Base-by-base conservation (phyloP, 148 eudicot genomes). In the Spergularia bocconei region DNA sequence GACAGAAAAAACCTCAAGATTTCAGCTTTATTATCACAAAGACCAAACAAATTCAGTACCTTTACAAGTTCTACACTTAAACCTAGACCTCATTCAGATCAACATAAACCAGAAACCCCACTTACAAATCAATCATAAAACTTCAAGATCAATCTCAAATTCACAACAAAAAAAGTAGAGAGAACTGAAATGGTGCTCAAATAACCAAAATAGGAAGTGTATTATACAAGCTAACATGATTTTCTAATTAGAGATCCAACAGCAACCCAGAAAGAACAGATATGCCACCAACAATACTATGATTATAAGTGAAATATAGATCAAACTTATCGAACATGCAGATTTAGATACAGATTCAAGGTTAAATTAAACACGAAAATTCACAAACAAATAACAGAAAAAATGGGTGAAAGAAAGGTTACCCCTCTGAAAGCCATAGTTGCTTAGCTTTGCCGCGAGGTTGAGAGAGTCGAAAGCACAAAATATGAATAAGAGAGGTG, bases 361-460 rank as follows among this genome's bases (percentile, higher is more conserved):
- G 5, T 51, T 17, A 59, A 4, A 23, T 38, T 13, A 4, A 20
- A 29, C 2, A 13, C 1, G 6, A 44, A n/a, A 67, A 50, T 57
- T 13, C 39, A 73, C n/a, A 16, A 0, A 33, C 15, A 39, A 7
- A 69, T 4, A 0, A 44, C 4, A 44, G 48, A 4, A 44, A 2
- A 44, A 9, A 44, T 44, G 8, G 48, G 48, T 44, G 10, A 0
- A 44, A 44, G 29, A 3, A 36, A 73, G 61, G 75, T 70, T 77
- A 85, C 87, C 70, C 84, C 85, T 82, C 87, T 86, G 83, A 86
- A 86, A 62, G 91, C 77, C 91, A 86, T 88, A 60, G 89, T 71
- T 76, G 81, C 79, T 75, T 77, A 12, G 57, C 11, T 61, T 77
- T 63, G 87, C 79, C 71, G 81, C 74, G 14, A 58, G 63, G 29